phyloP scores from a whole-genome alignment of 805 yeast genomes.

The Myxozyma monticola region DNA sequence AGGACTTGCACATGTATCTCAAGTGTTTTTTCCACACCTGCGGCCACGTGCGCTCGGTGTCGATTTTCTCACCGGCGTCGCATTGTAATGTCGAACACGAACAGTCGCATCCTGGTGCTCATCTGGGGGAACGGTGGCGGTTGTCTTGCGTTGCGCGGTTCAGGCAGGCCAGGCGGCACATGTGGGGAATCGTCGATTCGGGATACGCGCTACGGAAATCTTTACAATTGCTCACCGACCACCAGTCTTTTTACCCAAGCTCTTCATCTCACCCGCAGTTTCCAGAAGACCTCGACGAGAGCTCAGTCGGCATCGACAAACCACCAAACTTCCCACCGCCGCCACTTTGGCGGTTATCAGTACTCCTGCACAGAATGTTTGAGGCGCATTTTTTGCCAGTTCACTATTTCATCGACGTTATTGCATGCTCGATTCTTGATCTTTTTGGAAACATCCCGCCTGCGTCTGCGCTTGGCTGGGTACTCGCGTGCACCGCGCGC shows the following conservation, averaged over 20 bases:
- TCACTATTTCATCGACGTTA: slow-evolving; percentile 27
- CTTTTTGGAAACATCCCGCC: neutral
- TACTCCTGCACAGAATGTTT: slow-evolving; percentile 26
- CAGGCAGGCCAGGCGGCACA: slow-evolving; percentile 30
- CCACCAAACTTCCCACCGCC: neutral
- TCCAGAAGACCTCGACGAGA: neutral
- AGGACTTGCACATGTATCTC: slow-evolving; percentile 32
- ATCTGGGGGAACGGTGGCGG: slow-evolving; percentile 9
- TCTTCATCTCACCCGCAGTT: neutral
- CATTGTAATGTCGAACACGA: slow-evolving; percentile 31
- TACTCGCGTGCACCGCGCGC: slow-evolving; percentile 12
- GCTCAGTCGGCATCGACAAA: neutral
- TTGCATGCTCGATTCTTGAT: slow-evolving; percentile 20
- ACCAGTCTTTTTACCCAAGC: no score
- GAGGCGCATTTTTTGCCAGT: slow-evolving; percentile 33
- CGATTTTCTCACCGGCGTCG: slow-evolving; percentile 29
- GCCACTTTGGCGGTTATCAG: slow-evolving; percentile 15
- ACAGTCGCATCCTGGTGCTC: neutral
- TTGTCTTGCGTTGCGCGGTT: slow-evolving; percentile 24
- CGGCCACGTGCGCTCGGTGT: slow-evolving; percentile 22
- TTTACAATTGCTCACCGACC: neutral
- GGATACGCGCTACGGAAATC: slow-evolving; percentile 21
- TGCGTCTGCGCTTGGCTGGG: neutral
- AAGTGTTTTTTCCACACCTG: slow-evolving; percentile 27
- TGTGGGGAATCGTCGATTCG: slow-evolving; percentile 33